Base-by-base conservation (phyloP, 2,329 filamentous ascomycete species). In the Curvularia eragrostidis region DNA sequence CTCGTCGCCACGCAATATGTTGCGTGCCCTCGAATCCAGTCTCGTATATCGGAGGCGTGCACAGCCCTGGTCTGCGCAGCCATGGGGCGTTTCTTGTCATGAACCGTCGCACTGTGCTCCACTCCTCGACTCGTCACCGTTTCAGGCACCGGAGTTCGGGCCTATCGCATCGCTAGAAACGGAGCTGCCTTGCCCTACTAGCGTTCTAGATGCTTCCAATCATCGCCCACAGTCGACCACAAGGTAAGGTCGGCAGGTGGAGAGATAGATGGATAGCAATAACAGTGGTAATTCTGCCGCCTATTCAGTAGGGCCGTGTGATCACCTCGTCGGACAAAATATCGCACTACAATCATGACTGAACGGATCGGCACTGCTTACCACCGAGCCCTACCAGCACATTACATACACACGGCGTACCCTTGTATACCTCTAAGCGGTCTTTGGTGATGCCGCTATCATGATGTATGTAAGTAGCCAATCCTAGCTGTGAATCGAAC, bases 61-160 rank as follows among this genome's bases (percentile, higher is more conserved):
- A 56, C 65, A 62, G 60, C 56, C 46, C 47, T 52, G 47, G 47
- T 32, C 58, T 46, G 15, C 53, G 52, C 64, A 62, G 5, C 57
- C 57, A 56, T 58, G 43, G 21, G 39, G 52, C 60, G 59, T 65
- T 62, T 64, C 53, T 56, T 48, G 52, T 58, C 54, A 52, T 55
- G 50, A 65, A 52, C 63, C 54, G 54, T 58, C 56, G 43, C 42
- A 46, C 34, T 44, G 26, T 51, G 41, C 38, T 61, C 48, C 56
- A 62, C 61, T 53, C 49, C 39, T 48, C 54, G 56, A 54, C 52
- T 63, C 56, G 53, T 62, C 54, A 54, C 61, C 57, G 65, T 66
- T 65, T 64, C 66, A 73, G 69, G 69, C 71, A 72, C 50, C 68
- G 62, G 60, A 63, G 66, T 72, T 64, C 61, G 19, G 61, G 56